Conservation (phyloP, 768 basidiomycete species). For the Kwoniella heveanensis region DNA sequence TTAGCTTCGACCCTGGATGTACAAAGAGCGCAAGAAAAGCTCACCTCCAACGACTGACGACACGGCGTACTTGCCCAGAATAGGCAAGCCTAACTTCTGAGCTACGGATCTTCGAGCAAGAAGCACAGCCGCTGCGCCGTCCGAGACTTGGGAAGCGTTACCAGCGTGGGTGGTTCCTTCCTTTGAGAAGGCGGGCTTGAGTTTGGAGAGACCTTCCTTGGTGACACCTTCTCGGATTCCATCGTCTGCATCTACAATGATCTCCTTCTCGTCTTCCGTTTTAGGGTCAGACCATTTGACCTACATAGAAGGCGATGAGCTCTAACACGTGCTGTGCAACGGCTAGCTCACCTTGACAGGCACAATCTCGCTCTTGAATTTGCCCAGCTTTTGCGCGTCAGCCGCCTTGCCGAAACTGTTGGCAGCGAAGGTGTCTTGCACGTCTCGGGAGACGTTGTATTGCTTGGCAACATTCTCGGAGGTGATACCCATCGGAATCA, state of each 20-base stretch:
- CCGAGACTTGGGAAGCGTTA: conserved; percentile 67
- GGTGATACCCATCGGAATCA: conserved; percentile 70
- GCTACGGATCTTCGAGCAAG: conserved; percentile 79
- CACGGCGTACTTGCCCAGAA: conserved; percentile 81
- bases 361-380: conserved; percentile 85
- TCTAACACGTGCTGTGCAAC: background rate
- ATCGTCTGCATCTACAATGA: conserved; percentile 72
- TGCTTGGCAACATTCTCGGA: conserved; percentile 60
- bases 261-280: conserved; percentile 62
- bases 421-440: conserved; percentile 86
- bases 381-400: conserved; percentile 66
- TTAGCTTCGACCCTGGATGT: conserved; percentile 18
- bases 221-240: conserved; percentile 85
- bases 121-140: conserved; percentile 84
- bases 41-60: conserved; percentile 71
- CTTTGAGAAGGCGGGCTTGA: conserved; percentile 79
- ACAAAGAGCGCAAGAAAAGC: conserved; percentile 22
- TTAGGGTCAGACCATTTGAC: conserved; percentile 60
- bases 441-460: conserved; percentile 67
- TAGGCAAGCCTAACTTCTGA: conserved; percentile 71
- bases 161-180: conserved; percentile 60
- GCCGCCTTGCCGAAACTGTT: conserved; percentile 81
- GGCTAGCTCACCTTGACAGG: conserved; percentile 64
- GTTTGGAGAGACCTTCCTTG: conserved; percentile 68
- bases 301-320: conserved; percentile 19